Evolutionary conservation across 1,284 basidiomycete species (phyloP), one percentile per base, ranked within the genome.

Genomic region (Rhodotorula mucilaginosa): DNA sequence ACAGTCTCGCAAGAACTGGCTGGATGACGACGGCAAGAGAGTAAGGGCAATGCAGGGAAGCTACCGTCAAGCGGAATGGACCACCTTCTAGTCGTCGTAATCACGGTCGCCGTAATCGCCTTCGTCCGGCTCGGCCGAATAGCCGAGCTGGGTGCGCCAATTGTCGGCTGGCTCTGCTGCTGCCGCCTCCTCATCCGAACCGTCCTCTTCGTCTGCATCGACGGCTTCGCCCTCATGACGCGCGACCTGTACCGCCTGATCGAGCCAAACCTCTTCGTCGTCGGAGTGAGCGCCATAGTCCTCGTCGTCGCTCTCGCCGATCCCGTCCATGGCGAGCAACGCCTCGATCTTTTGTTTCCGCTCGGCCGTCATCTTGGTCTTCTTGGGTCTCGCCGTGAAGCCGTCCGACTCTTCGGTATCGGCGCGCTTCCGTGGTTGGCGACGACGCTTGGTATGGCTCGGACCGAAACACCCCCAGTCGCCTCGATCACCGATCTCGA

Each of bases 311-410:
- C 49, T 48, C 19, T 29, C 56, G 21, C 58, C 59, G 26, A 39
- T 5, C 3, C 44, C 46, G 3, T 51, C 47, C 39, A 39, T 18
- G 18, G 67, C 70, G n/a, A 68, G 57, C 15, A 64, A 31, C 39
- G 67, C 67, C 18, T 49, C 66, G 56, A 72, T 49, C 46, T 59
- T 39, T 1, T 26, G 61, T 31, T 51, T 59, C 19, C 61, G 61
- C 18, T 63, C 67, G 19, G 26, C 46, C 16, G 47, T 63, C 49
- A 72, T 48, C 64, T 68, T 72, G 2, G 61, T 68, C 26, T 58
- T 61, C 18, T 51, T 54, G 5, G 58, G 39, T 15, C 70, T 44
- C 49, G 70, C 57, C 4, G 18, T 21, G 46, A 68, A 68, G 21
- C 49, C 44, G 31, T 57, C 57, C 18, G 51, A 13, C 19, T 49